Base-by-base conservation (phyloP, 257 asterid genomes). In the Solanum medicagineum region DNA sequence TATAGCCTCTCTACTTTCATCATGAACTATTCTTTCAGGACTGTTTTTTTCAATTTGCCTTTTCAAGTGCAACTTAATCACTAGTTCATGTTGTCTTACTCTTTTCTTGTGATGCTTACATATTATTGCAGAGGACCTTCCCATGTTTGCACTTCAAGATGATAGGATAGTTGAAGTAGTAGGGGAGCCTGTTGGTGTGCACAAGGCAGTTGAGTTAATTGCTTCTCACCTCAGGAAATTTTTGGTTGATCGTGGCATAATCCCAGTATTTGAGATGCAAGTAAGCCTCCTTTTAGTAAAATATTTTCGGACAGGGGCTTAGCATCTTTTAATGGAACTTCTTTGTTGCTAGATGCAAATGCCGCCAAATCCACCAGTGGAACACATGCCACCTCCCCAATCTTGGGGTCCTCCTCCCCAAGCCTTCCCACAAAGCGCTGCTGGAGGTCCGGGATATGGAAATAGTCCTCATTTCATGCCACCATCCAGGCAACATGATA, bases 391-490 rank as follows among this genome's bases (percentile, higher is more conserved):
- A 80, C 95, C 95, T 80, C 75, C 91, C 51, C 97, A 93, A 86
- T 88, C 92, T 49, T 95, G 98, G 98, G 98, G 95, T 54, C 97
- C 92, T 15, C 95, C 96, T 3, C 95, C 94, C 75, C 98, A 95
- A 68, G 89, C 94, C 14, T 95, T 91, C 85, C 92, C 94, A 32
- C 92, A 89, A 85, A 91, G 86, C 83, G 89, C 90, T 47, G 88
- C 87, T 74, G 94, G 88, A 66, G 93, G 93, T 79, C 92, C 94
- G 29, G 95, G 93, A 86, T 95, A 92, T 89, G 97, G 93, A 88
- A 88, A 89, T 83, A 89, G 85, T 88, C 92, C 94, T 56, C 95
- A 90, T 85, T 94, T 92, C 81, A 92, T 89, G 89, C 91, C 92
- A 26, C 95, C 93, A 47, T 90, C 95, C 83, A 91, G 95, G 87